A percentile compares a stretch with the other conserved stretches of the same genome.
phyloP scores from a whole-genome alignment of 176 grass and related monocot genomes.

The Neostapfia colusana region DNA sequence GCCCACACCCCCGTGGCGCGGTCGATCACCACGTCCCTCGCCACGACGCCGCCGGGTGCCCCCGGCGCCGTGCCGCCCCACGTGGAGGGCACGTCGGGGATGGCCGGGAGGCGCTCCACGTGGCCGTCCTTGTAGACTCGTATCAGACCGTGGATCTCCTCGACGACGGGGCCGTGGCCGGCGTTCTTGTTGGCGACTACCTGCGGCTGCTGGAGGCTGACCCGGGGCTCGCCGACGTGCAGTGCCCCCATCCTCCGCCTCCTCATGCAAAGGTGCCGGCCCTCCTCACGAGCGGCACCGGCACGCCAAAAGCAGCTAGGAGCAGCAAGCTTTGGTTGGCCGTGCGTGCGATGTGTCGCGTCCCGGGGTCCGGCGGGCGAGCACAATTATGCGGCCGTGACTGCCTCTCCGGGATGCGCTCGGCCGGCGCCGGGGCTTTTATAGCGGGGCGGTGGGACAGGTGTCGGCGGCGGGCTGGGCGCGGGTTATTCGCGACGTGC shows the following conservation, averaged over 20 bases:
- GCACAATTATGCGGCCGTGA: conserved; percentile 42
- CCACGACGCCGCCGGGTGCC: conserved; percentile 33
- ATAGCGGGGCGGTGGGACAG: conserved; percentile 41
- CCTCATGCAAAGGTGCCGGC: conserved; percentile 35
- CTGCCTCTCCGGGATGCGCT: neutral
- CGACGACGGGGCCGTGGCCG: conserved; percentile 55
- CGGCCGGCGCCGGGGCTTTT: conserved; percentile 37
- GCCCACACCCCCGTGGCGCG: conserved; percentile 60
- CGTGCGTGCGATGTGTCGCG: conserved; percentile 42
- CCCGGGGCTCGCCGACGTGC: conserved; percentile 53
- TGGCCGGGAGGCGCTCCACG: conserved; percentile 68
- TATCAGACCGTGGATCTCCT: conserved; percentile 84
- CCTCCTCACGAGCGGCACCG: conserved; percentile 25
- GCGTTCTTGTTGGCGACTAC: conserved; percentile 15
- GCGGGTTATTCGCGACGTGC: conserved; percentile 31
- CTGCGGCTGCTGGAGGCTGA: conserved; percentile 31
- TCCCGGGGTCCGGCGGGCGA: conserved; percentile 26
- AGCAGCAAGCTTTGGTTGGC: neutral
- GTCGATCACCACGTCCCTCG: conserved; percentile 55
- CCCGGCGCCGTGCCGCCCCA: conserved; percentile 47
- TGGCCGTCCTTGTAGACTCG: conserved; percentile 69
- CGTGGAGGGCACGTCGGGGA: conserved; percentile 64
- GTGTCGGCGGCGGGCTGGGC: conserved; percentile 21
- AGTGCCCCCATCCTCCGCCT: conserved; percentile 67
- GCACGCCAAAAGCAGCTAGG: neutral